Percentiles rank a stretch among this genome's conserved stretches.
Conservation (phyloP, 306 rosid species). For the Canavalia gladiata region DNA sequence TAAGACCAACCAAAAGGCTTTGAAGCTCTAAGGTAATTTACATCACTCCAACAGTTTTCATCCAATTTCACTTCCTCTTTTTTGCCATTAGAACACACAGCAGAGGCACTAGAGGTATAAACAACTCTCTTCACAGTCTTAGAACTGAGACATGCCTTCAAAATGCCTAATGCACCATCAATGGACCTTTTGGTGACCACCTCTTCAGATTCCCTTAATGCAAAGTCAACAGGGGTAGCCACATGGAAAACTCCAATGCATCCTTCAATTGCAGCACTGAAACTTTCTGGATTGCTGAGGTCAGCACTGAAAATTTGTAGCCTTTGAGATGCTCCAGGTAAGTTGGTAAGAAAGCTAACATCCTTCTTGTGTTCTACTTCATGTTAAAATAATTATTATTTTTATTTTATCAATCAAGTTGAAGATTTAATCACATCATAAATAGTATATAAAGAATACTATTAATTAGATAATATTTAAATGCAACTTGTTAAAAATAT, state of each 20-base stretch:
- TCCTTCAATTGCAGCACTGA: constrained; percentile 37
- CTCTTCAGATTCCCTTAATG: constrained; percentile 2
- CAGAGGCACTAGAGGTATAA: constrained; percentile 36
- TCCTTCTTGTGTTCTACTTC: constrained; percentile 10
- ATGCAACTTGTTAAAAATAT: too few species aligned
- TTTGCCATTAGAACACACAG: background rate
- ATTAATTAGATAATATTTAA: too few species aligned
- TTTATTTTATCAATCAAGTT: too few species aligned
- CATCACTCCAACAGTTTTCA: constrained; percentile 18
- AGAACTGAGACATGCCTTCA: constrained; percentile 19
- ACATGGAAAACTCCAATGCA: constrained; percentile 40
- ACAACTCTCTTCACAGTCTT: constrained; percentile 30
- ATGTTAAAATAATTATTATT: background rate
- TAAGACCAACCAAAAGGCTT: background rate
- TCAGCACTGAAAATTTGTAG: constrained; percentile 11
- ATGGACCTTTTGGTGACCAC: constrained; percentile 14
- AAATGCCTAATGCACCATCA: constrained; percentile 34
- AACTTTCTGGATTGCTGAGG: constrained; percentile 30
- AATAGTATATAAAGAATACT: too few species aligned
- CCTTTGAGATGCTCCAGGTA: constrained; percentile 24
- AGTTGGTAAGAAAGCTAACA: constrained; percentile 21
- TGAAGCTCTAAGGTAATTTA: constrained; percentile 17
- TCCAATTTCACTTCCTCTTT: background rate
- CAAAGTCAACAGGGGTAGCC: constrained; percentile 20
- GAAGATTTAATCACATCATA: too few species aligned